Evolutionary conservation across 202 grass and related monocot genomes (phyloP).

Genomic region (Digitaria exilis): DNA sequence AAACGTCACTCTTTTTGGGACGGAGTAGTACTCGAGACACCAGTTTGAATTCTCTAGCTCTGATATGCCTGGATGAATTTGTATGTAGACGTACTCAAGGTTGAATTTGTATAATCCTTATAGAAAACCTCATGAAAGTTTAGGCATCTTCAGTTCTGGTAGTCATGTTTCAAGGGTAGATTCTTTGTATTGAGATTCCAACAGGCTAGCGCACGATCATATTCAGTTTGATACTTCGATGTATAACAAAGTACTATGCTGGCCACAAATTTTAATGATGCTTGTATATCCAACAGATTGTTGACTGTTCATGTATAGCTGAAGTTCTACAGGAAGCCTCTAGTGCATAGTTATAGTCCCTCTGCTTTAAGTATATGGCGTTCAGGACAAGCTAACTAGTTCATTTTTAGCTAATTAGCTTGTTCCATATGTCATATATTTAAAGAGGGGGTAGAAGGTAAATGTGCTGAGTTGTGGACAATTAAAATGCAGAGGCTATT

Average conservation of each 20-base stretch:
- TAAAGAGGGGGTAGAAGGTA: not conserved
- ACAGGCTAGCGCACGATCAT: not conserved
- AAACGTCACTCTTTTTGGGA: too few species aligned
- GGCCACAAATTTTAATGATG: not conserved
- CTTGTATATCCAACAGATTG: not conserved
- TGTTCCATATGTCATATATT: not conserved
- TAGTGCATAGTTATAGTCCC: not conserved
- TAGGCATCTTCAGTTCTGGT: not conserved
- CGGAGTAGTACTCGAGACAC: too few species aligned
- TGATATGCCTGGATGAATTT: not conserved
- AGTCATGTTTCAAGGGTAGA: not conserved
- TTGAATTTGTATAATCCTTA: not conserved
- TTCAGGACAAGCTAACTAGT: not conserved
- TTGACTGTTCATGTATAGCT: not conserved
- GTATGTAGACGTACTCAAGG: not conserved
- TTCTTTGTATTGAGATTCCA: not conserved
- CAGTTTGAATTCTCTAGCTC: not conserved
- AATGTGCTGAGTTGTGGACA: not conserved
- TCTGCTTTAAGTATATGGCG: not conserved
- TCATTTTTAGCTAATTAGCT: not conserved
- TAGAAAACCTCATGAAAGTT: not conserved
- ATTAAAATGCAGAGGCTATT: not conserved
- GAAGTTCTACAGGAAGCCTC: not conserved
- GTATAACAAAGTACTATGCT: constrained; percentile 2
- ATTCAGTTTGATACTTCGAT: not conserved